phyloP scores from a whole-genome alignment of 1,139 yeast genomes.

The Hemisphaericaspora subhashii region DNA sequence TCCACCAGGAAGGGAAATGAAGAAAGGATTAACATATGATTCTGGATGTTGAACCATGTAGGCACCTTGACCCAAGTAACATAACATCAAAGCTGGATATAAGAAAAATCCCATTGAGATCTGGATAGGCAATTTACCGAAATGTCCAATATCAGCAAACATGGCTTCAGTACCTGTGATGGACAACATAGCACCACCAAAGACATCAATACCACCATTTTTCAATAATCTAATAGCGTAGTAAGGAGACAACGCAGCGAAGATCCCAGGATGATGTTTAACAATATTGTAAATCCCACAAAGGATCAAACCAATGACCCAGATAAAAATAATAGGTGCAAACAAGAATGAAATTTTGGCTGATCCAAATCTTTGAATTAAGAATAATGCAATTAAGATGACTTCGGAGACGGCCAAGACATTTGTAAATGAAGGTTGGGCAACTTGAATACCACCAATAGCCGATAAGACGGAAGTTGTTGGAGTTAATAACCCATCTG shows the following conservation, averaged over 20 bases:
- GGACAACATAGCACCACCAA: conserved; percentile 54
- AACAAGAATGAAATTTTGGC: conserved; percentile 40
- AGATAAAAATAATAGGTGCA: conserved; percentile 54
- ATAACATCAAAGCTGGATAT: conserved; percentile 51
- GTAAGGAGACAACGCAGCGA: conserved; percentile 50
- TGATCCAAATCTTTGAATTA: conserved; percentile 49
- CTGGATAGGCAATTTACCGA: conserved; percentile 51
- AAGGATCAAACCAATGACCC: conserved; percentile 47
- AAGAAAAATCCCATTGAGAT: conserved; percentile 45
- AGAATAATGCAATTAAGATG: conserved; percentile 44
- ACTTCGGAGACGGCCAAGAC: conserved; percentile 52
- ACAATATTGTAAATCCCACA: conserved; percentile 49
- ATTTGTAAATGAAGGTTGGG: conserved; percentile 35
- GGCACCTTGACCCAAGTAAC: conserved; percentile 61
- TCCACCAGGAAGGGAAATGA: conserved; percentile 52
- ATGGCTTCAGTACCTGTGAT: conserved; percentile 64
- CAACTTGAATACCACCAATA: conserved; percentile 47
- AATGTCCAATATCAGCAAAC: conserved; percentile 64
- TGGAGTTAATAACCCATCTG: conserved; percentile 63
- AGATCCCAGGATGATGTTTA: conserved; percentile 41
- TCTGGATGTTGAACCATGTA: conserved; percentile 43
- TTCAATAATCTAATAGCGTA: conserved; percentile 48
- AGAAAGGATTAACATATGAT: conserved; percentile 43
- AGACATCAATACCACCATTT: conserved; percentile 41
- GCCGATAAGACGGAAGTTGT: conserved; percentile 61